Evolutionary conservation across 768 basidiomycete species (phyloP), one percentile per base, ranked within the genome.

Genomic region (Suillus placidus): DNA sequence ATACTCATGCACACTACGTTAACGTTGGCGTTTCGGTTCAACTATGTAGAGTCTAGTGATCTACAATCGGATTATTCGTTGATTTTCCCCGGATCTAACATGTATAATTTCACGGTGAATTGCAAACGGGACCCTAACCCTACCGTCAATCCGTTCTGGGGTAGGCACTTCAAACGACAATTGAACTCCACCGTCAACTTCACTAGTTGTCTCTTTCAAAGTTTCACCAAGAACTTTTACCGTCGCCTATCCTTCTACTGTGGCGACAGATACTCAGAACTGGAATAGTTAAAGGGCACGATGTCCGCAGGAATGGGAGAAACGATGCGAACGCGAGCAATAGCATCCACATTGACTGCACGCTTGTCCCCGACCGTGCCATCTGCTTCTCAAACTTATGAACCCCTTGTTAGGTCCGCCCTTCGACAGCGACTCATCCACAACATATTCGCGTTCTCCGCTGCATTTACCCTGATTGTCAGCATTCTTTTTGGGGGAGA

Each of bases 361-460:
- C 85, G 85, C 60, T 77, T 86, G 0, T 76, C 88, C 2, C 85
- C 86, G 0, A 77, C 83, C 1, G 76, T 92, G 6, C 88, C 89
- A 0, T 81, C 87, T 0, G 75, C 90, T 2, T 77, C 82, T 6
- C 83, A 87, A 68, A 76, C 81, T 1, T 93, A 87, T 72, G 88
- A 91, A 68, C 90, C 90, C 10, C 82, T 87, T 54, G 84, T 87
- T 2, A 91, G 88, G 71, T 76, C 82, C 3, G 81, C 88, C 6
- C 81, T 93, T 55, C 83, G 81, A 60, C 85, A 87, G 70, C 85
- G 90, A 47, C 83, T 91, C 8, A 77, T 84, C 30, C 80, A 82
- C 68, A 79, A 78, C 65, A 81, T 89, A 38, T 85, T 92, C 65
- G 73, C 82, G 10, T 80, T 80, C 40, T 85, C 88, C 40, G 79